Base-by-base conservation (phyloP, 805 yeast species). In the Lachancea meyersii region DNA sequence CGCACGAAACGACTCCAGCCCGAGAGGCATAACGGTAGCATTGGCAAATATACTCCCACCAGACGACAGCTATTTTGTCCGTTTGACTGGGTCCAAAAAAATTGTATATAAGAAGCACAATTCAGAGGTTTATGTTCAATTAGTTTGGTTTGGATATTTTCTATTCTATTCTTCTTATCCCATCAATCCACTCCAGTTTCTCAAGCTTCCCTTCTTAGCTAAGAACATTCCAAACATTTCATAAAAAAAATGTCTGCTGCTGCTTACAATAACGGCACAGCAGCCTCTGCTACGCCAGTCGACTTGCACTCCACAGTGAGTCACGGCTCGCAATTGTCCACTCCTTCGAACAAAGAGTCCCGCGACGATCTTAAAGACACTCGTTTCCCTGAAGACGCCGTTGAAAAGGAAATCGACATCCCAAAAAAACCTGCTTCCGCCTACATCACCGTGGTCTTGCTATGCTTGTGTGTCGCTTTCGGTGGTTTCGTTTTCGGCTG, bases 401-500 rank as follows among this genome's bases (percentile, higher is more conserved):
- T 22, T 11, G 44, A 31, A 13, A 35, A 38, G 18, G 32, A 33
- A 14, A 18, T 34, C 13, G 58, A 41, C 43, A 55, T 54, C 49
- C 61, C 69, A 52, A 61, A 55, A 27, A 64, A 63, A 45, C 64
- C 68, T 17, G 55, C 55, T 17, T 56, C 64, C 16, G 65, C 67
- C 9, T 67, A 64, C 51, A 19, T 58, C 17, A 50, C 62, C 19
- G 65, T 67, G 30, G 55, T 54, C 24, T 46, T 57, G 44, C 49
- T 63, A 35, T 67, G 70, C 58, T 31, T 47, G 17, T 43, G 44
- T 37, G 73, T 80, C 48, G 82, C 84, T 31, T 80, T 80, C 48
- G 85, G 84, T 65, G 86, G 86, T 44, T 79, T 76, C 58, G 81
- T 79, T 35, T 82, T 79, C 55, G 88, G 88, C 51, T 82, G 83